Evolutionary conservation across 2,329 filamentous ascomycete species (phyloP).

Genomic region (Juglanconis sp.): DNA sequence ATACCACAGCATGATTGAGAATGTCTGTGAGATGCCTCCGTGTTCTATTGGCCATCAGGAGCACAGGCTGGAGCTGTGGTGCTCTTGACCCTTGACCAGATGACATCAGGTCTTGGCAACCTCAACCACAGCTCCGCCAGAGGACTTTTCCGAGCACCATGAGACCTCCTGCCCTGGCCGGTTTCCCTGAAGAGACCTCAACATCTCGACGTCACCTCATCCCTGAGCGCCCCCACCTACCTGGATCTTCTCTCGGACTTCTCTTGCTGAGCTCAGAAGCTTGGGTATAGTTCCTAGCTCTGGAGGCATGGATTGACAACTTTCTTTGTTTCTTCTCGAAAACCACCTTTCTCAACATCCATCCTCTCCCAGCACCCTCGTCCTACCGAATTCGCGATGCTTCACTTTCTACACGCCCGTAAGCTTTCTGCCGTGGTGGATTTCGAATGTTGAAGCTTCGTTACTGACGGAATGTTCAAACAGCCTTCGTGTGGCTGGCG

Average conservation of each 20-base stretch:
- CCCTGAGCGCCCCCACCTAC: no score
- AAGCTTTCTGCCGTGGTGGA: not conserved
- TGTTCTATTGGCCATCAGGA: not conserved
- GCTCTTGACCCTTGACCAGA: not conserved
- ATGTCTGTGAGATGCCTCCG: no score
- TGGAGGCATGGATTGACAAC: slow-evolving; percentile 14
- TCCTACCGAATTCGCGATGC: slow-evolving; percentile 22
- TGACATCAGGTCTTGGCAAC: not conserved
- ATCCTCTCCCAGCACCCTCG: not conserved
- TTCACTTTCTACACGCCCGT: slow-evolving; percentile 35
- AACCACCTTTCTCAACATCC: not conserved
- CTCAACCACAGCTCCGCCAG: not conserved
- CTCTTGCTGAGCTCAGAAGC: not conserved
- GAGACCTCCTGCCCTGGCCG: no score
- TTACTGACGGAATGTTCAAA: slow-evolving; percentile 17
- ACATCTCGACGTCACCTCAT: no score
- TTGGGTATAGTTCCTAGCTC: not conserved
- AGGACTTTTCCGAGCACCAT: not conserved
- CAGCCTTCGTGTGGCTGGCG: slow-evolving; percentile 43
- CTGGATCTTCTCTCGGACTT: not conserved
- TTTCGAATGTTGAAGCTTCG: not conserved
- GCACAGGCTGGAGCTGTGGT: not conserved
- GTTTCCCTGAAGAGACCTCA: no score
- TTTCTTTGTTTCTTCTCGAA: not conserved
- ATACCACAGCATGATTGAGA: no score